Conservation (phyloP, 2,329 filamentous ascomycete genomes). For the Aspergillus sp. region DNA sequence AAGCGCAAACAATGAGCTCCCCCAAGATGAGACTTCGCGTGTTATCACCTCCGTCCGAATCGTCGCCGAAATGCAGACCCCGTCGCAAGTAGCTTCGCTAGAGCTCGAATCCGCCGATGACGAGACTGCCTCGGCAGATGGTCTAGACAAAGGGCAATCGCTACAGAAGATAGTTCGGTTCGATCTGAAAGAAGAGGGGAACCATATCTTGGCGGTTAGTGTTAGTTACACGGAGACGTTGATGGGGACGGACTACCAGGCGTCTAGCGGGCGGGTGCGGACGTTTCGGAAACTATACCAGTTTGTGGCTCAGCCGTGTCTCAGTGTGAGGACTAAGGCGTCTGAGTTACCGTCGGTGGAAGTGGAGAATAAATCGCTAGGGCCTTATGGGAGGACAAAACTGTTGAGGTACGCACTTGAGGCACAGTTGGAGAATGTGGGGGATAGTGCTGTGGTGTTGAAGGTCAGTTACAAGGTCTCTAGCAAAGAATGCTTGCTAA, state of each 20-base stretch:
- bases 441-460: slow-evolving; percentile 72
- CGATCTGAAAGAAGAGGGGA: slow-evolving; percentile 88
- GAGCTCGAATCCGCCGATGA: slow-evolving; percentile 43
- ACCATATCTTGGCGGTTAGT: slow-evolving; percentile 86
- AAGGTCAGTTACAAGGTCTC: slow-evolving; percentile 44
- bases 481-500: too few species aligned
- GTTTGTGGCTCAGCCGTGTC: slow-evolving; percentile 82
- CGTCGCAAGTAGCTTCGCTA: slow-evolving; percentile 64
- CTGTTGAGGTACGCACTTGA: slow-evolving; percentile 66
- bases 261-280: slow-evolving; percentile 58
- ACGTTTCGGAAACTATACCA: slow-evolving; percentile 96
- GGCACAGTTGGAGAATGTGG: slow-evolving; percentile 91
- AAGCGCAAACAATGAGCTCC: slow-evolving; percentile 85
- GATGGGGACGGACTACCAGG: slow-evolving; percentile 36
- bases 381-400: slow-evolving; percentile 38
- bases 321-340: slow-evolving; percentile 87
- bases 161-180: slow-evolving; percentile 77
- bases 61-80: slow-evolving; percentile 91
- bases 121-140: slow-evolving; percentile 13
- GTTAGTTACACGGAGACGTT: slow-evolving; percentile 89
- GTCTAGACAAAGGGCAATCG: slow-evolving; percentile 49
- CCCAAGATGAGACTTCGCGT: slow-evolving; percentile 31
- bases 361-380: slow-evolving; percentile 39
- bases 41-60: slow-evolving; percentile 71
- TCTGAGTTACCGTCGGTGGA: slow-evolving; percentile 51